These are phyloP conservation scores for Colletotrichum costaricense DNA, from an alignment of 2,329 filamentous ascomycete species.

Conservation along the genomic window DNA sequence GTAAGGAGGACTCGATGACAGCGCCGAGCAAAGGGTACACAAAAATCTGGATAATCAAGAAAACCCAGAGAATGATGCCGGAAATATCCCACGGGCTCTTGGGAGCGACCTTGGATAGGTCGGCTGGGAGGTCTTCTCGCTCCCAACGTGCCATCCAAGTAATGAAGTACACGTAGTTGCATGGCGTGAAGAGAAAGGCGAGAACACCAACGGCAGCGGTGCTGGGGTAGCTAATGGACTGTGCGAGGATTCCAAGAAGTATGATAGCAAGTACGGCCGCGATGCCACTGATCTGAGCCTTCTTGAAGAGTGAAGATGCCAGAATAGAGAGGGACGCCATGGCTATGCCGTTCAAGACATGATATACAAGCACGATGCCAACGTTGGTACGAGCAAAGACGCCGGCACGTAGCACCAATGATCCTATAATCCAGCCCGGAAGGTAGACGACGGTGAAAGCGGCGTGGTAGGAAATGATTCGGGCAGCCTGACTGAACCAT, in stretches of 20 bases:
- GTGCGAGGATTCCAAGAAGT: constrained; percentile 83
- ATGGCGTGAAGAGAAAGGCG: constrained; percentile 84
- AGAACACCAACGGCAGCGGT: constrained; percentile 76
- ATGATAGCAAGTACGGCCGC: constrained; percentile 78
- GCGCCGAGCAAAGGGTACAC: constrained; percentile 82
- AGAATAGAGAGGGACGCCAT: constrained; percentile 85
- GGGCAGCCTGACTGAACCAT: constrained; percentile 82
- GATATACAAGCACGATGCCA: constrained; percentile 77
- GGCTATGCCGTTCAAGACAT: constrained; percentile 80
- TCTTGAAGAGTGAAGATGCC: constrained; percentile 85
- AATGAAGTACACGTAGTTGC: constrained; percentile 87
- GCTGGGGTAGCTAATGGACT: constrained; percentile 73
- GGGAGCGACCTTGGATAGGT: constrained; percentile 72
- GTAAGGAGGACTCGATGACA: constrained; percentile 77
- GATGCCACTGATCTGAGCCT: constrained; percentile 88
- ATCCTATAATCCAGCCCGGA: constrained; percentile 85
- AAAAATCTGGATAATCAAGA: constrained; percentile 81
- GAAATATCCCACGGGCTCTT: constrained; percentile 75
- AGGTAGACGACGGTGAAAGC: constrained; percentile 84
- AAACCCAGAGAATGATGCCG: constrained; percentile 81
- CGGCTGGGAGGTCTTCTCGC: constrained; percentile 65
- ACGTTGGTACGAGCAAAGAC: constrained; percentile 74
- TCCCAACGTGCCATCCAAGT: constrained; percentile 84
- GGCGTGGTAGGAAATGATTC: constrained; percentile 83
- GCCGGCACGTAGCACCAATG: constrained; percentile 69